Conservation (phyloP, 306 rosid genomes). For the Citrullus amarus region DNA sequence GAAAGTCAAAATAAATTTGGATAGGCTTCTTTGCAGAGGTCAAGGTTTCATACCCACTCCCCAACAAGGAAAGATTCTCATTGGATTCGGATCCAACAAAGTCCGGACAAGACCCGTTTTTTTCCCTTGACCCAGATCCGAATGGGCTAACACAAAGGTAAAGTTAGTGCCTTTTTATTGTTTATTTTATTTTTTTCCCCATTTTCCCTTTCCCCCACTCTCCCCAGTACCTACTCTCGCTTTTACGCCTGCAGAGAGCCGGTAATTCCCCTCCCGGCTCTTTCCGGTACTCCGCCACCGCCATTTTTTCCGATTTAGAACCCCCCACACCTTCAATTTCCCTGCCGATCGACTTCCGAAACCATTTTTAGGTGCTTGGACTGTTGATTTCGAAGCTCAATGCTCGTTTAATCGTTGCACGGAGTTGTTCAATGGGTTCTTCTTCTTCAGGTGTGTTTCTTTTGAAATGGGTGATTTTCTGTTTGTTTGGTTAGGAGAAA, state of each 20-base stretch:
- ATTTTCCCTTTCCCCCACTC: background rate
- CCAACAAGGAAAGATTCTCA: constrained; percentile 1
- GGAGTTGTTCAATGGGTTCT: constrained; percentile 1
- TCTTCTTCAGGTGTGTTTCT: constrained; percentile 1
- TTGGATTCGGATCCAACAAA: constrained; percentile 7
- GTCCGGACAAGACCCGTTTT: background rate
- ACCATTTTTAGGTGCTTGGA: background rate
- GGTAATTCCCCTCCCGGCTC: background rate
- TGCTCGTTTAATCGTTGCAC: background rate
- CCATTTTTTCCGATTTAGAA: background rate
- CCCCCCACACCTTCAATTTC: background rate
- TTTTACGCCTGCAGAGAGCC: background rate
- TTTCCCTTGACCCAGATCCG: background rate
- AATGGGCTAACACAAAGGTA: background rate
- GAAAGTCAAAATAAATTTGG: background rate
- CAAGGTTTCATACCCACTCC: constrained; percentile 7
- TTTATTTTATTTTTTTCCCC: background rate
- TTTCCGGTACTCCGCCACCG: background rate
- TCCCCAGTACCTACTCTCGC: constrained; percentile 1
- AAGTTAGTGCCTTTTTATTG: background rate
- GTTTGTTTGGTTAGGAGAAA: background rate
- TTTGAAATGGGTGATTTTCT: background rate
- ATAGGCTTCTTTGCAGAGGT: background rate
- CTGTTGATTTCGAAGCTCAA: background rate
- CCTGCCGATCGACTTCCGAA: background rate